Percentiles rank a stretch among this genome's conserved stretches.
Conservation (phyloP, 352 stramenopile genomes). For the Phytopythium helicoides region DNA sequence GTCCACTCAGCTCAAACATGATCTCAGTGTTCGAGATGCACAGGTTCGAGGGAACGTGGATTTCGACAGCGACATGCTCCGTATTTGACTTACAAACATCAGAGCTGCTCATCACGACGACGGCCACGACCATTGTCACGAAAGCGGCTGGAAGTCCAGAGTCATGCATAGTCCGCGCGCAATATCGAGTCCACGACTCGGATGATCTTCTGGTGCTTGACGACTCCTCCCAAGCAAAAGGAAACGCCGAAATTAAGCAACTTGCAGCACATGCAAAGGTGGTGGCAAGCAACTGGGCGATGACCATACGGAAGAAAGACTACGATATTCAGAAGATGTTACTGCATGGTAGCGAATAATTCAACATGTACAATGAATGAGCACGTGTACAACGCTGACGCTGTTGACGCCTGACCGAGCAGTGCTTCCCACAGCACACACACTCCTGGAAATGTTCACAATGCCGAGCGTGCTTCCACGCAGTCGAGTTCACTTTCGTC, state of each 20-base stretch:
- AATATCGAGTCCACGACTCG: conserved; percentile 4
- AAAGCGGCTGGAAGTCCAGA: not conserved
- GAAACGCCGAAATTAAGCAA: not conserved
- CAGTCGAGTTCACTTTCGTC: no score
- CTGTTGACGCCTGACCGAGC: no score
- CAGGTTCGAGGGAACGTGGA: not conserved
- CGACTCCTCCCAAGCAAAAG: no score
- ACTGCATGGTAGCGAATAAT: not conserved
- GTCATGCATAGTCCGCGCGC: not conserved
- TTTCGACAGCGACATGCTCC: not conserved
- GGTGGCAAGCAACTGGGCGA: conserved; percentile 1
- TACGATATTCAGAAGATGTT: not conserved
- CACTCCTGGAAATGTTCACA: no score
- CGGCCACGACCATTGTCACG: not conserved
- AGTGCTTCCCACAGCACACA: no score
- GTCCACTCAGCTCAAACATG: not conserved
- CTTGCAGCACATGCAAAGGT: not conserved
- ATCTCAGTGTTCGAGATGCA: conserved; percentile 5
- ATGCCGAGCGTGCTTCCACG: no score
- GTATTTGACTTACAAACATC: not conserved
- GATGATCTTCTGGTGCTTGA: not conserved
- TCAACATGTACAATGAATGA: no score
- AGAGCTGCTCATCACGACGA: not conserved
- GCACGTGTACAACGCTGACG: no score
- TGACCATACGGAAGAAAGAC: not conserved